Evolutionary conservation across 345 rosid species (phyloP), one percentile per base, ranked within the genome.

Genomic region (Boechera stricta): DNA sequence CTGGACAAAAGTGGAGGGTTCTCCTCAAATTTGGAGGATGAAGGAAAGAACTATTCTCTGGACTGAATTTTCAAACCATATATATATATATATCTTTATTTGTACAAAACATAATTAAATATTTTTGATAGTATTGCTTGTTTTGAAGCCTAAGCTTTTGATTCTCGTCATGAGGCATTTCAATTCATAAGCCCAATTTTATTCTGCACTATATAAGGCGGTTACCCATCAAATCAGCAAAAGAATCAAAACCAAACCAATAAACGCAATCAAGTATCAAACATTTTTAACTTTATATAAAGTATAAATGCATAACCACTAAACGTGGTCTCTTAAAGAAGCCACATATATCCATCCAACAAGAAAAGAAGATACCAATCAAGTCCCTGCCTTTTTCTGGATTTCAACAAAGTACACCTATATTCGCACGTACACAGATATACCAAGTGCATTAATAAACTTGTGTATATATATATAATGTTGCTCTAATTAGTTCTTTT

Each of bases 331-430:
- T 60, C 28, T 5, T 69, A 58, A 49, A 51, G 73, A 75, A 75
- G 57, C 73, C 74, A 61, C 64, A 35, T 5, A 35, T 12, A 44
- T 55, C 36, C 13, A 55, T 56, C 47, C 45, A 62, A 45, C 76
- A 77, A 61, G 80, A 70, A 77, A 77, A 36, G 76, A 55, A 77
- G 60, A 70, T 70, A 63, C 80, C 56, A 49, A 31, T 60, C 41
- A 75, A 48, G 51, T 36, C 21, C 21, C 21, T 21, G 21, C 21
- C 21, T 21, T 21, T 21, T 21, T 24, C 12, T 41, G 51, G 24
- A 41, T 12, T 24, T 62, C 18, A 24, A 7, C 32, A 62, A 61
- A 21, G 49, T 38, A 38, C 45, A 72, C 67, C 36, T 72, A 29
- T 36, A 59, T 15, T 33, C 55, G 18, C 10, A 73, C 21, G 24